phyloP scores from a whole-genome alignment of 768 basidiomycete species.

The Leccinum ochraceum region DNA sequence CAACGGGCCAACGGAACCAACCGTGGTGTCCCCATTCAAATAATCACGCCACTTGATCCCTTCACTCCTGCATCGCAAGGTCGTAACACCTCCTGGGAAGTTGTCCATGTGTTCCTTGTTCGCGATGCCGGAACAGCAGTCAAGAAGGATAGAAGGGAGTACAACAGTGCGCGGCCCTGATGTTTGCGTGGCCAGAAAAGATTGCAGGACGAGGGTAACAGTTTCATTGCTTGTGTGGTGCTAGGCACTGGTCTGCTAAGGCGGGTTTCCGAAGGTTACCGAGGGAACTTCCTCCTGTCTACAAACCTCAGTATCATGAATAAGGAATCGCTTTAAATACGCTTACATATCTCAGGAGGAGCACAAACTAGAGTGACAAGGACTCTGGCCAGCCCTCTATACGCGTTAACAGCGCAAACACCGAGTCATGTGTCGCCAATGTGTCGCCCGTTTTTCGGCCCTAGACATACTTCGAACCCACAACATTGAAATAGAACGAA shows the following conservation, averaged over 20 bases:
- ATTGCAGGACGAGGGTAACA: not conserved
- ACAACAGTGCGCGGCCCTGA: conserved; percentile 84
- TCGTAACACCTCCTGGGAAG: conserved; percentile 1
- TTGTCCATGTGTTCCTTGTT: conserved; percentile 2
- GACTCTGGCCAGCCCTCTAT: not conserved
- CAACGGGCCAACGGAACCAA: not conserved
- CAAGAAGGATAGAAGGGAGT: conserved; percentile 71
- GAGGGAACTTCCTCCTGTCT: conserved; percentile 6
- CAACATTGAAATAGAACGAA: conserved; percentile 54
- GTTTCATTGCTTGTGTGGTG: conserved; percentile 1
- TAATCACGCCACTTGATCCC: conserved; percentile 4
- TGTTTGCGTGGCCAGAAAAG: conserved; percentile 37
- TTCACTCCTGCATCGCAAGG: not conserved
- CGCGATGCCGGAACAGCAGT: conserved; percentile 4
- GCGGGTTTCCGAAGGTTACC: not conserved
- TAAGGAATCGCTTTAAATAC: conserved; percentile 5
- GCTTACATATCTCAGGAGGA: conserved; percentile 8
- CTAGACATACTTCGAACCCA: conserved; percentile 48
- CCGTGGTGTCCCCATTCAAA: too few species aligned
- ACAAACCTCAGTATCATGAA: not conserved
- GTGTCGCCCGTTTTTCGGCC: conserved; percentile 54
- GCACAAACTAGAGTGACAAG: conserved; percentile 4
- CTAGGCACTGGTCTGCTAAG: not conserved
- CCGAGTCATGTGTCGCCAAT: conserved; percentile 36
- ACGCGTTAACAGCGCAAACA: not conserved